Conservation (phyloP, 148 eudicot species). For the Suaeda aralocaspica region DNA sequence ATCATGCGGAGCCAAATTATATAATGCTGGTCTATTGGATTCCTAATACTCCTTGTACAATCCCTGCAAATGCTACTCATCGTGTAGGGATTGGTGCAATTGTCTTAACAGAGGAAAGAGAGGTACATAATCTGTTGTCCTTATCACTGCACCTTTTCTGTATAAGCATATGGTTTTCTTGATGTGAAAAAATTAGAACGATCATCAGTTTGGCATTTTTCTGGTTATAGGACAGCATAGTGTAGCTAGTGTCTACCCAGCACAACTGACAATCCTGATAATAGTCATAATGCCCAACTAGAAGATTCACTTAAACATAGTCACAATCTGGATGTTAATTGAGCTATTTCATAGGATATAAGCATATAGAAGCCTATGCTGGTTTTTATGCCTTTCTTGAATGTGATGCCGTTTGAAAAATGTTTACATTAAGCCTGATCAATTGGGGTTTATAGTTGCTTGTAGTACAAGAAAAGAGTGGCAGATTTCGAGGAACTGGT, state of each 20-base stretch:
- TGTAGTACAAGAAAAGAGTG: constrained; percentile 73
- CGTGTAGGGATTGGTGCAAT: constrained; percentile 73
- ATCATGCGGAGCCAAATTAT: constrained; percentile 79
- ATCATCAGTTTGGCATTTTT: neutral
- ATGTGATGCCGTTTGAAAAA: neutral
- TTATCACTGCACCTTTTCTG: constrained; percentile 1
- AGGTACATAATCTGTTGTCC: constrained; percentile 36
- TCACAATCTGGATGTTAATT: neutral
- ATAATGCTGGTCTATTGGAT: constrained; percentile 86
- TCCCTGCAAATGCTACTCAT: constrained; percentile 82
- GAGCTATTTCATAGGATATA: neutral
- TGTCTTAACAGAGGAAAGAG: constrained; percentile 60
- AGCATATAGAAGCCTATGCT: neutral
- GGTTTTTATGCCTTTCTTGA: constrained; percentile 4
- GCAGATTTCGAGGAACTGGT: constrained; percentile 51
- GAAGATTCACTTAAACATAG: neutral
- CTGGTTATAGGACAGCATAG: neutral
- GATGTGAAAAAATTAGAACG: neutral
- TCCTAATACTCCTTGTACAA: constrained; percentile 51
- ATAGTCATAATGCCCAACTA: neutral
- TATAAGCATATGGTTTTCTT: neutral
- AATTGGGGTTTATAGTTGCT: constrained; percentile 45
- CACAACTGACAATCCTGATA: neutral
- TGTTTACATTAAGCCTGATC: constrained; percentile 8
- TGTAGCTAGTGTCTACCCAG: neutral